Evolutionary conservation across 2,329 filamentous ascomycete species (phyloP), one percentile per base, ranked within the genome.

Genomic region (Beauveria rudraprayagi): DNA sequence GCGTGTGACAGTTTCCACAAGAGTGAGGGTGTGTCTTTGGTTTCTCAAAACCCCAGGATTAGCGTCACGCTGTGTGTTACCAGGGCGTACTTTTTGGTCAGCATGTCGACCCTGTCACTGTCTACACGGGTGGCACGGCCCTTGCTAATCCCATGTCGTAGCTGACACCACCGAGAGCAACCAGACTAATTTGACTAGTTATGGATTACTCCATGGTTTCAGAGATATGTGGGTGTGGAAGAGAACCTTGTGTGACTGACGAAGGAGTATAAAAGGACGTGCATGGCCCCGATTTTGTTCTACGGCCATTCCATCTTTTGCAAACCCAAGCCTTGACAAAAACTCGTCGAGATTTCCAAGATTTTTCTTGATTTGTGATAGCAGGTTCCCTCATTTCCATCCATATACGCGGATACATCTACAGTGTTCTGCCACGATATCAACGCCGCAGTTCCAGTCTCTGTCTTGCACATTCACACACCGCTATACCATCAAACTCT

Each of bases 81-180:
- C 16, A 1, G 41, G 44, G 26, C 41, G 34, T 22, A 16, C n/a
- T n/a, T 28, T 19, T 53, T 37, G 24, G 50, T 60, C 50, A 60
- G 50, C 57, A 28, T 16, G 10, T 28, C 11, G 44, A n/a, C 37
- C 34, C 10, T 44, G 46, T 43, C 46, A 24, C 10, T 44, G 46
- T 43, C 46, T 30, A 41, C 48, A 53, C 48, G 56, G 48, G 48
- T 60, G 14, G 37, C 56, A 59, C 48, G 56, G 48, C 57, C 57
- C 50, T 52, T 59, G 56, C 47, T 43, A 51, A 59, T 59, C 48
- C 57, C 57, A 53, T 53, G 57, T 52, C 56, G 37, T 59, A 16
- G 51, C 57, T 60, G 57, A 60, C 57, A 50, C 57, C 53, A 26
- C 47, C 22, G 28, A 58, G 40, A n/a, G 11, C 17, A 24, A 41